Evolutionary conservation across 2,329 filamentous ascomycete genomes (phyloP).

Genomic region (Acrocalymma vagum): DNA sequence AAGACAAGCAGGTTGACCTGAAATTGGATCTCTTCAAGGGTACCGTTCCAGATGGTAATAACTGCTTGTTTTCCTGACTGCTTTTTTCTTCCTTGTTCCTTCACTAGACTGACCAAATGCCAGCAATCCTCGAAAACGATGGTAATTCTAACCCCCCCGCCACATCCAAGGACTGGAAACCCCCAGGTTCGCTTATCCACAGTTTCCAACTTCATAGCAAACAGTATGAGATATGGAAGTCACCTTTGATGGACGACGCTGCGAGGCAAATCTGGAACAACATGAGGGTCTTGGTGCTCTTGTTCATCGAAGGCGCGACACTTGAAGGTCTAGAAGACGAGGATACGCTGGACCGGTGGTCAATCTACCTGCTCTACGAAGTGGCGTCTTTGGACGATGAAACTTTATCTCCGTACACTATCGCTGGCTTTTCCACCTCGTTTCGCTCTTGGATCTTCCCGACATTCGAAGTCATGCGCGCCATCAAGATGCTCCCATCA

Average conservation of each 20-base stretch:
- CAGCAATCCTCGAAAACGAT: slow-evolving; percentile 55
- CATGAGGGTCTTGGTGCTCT: slow-evolving; percentile 81
- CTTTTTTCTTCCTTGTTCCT: slow-evolving; percentile 17
- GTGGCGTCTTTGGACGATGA: slow-evolving; percentile 40
- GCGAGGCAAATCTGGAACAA: slow-evolving; percentile 79
- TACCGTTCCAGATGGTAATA: too few relatives aligned
- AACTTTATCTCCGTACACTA: slow-evolving; percentile 65
- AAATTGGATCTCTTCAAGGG: slow-evolving; percentile 64
- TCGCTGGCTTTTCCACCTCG: slow-evolving; percentile 89
- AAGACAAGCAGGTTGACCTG: slow-evolving; percentile 74
- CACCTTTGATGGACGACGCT: slow-evolving; percentile 73
- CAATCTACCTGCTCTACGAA: slow-evolving; percentile 77
- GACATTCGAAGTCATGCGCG: slow-evolving; percentile 50
- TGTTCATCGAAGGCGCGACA: slow-evolving; percentile 94
- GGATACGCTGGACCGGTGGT: slow-evolving; percentile 82
- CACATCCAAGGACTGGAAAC: slow-evolving; percentile 61
- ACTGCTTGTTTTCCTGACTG: slow-evolving; percentile 73
- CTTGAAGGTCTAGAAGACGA: slow-evolving; percentile 75
- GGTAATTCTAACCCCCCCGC: slow-evolving; percentile 17
- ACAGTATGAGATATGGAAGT: slow-evolving; percentile 85
- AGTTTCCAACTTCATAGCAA: slow-evolving; percentile 69
- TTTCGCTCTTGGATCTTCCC: slow-evolving; percentile 82
- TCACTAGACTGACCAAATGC: slow-evolving; percentile 16
- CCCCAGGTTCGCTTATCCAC: slow-evolving; percentile 77
- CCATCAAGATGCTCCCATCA: slow-evolving; percentile 43